phyloP scores from a whole-genome alignment of 345 rosid species.

The Brassica carinata region DNA sequence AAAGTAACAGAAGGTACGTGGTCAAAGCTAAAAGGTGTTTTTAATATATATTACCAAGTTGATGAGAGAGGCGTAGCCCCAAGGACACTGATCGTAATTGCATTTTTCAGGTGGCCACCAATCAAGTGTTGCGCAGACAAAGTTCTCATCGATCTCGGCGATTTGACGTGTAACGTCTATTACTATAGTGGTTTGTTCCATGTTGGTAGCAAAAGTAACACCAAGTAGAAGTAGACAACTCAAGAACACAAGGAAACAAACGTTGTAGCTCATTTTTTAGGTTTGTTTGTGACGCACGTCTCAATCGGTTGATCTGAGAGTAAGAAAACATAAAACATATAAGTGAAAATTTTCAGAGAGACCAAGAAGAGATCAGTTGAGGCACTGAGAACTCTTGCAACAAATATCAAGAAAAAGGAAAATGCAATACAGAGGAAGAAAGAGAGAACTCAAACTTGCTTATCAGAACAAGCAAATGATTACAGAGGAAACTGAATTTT shows the following conservation, averaged over 20 bases:
- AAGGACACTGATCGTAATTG: constrained; percentile 83
- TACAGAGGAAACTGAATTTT: background rate
- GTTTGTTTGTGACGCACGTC: constrained; percentile 33
- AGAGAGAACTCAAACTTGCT: constrained; percentile 13
- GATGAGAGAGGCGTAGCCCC: constrained; percentile 73
- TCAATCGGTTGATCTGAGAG: background rate
- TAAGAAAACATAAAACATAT: too few relatives aligned
- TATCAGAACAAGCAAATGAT: constrained; percentile 33
- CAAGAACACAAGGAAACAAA: constrained; percentile 44
- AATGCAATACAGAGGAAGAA: background rate
- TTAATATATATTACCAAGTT: constrained; percentile 65
- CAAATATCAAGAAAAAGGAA: background rate
- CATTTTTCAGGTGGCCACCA: constrained; percentile 99
- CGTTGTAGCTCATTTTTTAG: constrained; percentile 24
- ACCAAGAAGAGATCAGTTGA: too few relatives aligned
- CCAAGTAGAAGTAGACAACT: constrained; percentile 40
- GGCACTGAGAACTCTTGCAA: background rate
- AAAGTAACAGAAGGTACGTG: background rate
- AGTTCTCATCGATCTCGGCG: constrained; percentile 76
- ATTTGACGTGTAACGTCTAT: constrained; percentile 56
- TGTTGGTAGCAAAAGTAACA: constrained; percentile 41
- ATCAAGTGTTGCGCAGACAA: constrained; percentile 88
- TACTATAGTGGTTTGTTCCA: constrained; percentile 47
- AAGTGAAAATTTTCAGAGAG: too few relatives aligned
- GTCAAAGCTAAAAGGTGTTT: background rate